A percentile compares a stretch with the other conserved stretches of the same genome.
Conservation (phyloP, 306 rosid species). For the Fragaria vesca region DNA sequence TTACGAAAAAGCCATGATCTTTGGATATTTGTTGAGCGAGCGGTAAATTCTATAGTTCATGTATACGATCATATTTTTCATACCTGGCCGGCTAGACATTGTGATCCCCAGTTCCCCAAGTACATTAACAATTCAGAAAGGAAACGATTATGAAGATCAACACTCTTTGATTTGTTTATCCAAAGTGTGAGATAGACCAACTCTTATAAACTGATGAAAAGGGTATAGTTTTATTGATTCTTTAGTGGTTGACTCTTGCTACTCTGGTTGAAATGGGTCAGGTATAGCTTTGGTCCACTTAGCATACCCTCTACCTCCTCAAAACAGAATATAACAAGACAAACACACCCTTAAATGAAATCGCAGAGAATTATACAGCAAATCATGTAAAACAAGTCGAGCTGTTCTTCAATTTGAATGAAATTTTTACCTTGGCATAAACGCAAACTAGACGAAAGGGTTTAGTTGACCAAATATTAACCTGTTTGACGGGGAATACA, state of each 20-base stretch:
- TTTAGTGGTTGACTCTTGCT: conserved; percentile 70
- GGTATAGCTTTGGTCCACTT: conserved; percentile 55
- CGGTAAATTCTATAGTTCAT: background rate
- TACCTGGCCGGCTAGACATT: background rate
- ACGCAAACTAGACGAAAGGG: background rate
- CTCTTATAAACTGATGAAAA: conserved; percentile 15
- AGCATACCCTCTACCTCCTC: conserved; percentile 46
- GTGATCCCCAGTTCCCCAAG: conserved; percentile 8
- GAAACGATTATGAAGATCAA: conserved; percentile 15
- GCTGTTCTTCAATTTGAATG: background rate
- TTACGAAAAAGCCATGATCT: background rate
- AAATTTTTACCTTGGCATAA: background rate
- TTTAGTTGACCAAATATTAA: conserved; percentile 15
- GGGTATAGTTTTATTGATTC: conserved; percentile 29
- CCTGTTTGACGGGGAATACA: conserved; percentile 14
- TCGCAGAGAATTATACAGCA: conserved; percentile 19
- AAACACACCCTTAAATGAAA: conserved; percentile 40
- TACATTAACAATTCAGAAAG: conserved; percentile 7
- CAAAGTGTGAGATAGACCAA: conserved; percentile 12
- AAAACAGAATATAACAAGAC: conserved; percentile 45
- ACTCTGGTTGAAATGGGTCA: conserved; percentile 50
- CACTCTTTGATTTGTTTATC: conserved; percentile 15
- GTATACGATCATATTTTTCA: background rate
- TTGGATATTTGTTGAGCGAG: background rate
- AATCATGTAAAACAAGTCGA: conserved; percentile 7